Percentiles rank a stretch among this genome's conserved stretches.
These are phyloP conservation scores for Colletotrichum spinosum DNA, from an alignment of 2,329 filamentous ascomycete species.

Conservation along the genomic window DNA sequence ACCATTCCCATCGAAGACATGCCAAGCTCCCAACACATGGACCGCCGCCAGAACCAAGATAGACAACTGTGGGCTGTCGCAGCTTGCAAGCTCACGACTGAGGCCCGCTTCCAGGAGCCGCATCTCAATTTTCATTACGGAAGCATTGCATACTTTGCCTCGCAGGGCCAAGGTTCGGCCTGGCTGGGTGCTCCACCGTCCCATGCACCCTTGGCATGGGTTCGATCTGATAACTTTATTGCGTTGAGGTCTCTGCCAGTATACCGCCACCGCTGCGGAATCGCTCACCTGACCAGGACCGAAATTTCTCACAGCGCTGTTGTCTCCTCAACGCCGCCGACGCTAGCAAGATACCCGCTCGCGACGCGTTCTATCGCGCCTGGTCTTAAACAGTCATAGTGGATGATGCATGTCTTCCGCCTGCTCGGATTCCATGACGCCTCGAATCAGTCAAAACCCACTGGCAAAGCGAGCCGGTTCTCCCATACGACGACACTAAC, in stretches of 20 bases:
- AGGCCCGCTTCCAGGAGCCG: constrained; percentile 1
- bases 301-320: constrained; percentile 1
- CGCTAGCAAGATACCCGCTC: no score
- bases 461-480: no score
- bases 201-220: constrained; percentile 23
- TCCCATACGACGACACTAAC: not conserved
- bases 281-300: constrained; percentile 20
- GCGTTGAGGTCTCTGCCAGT: no score
- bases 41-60: not conserved
- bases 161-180: not conserved
- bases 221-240: constrained; percentile 36
- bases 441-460: no score
- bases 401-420: no score
- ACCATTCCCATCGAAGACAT: not conserved
- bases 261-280: not conserved
- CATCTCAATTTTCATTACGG: constrained; percentile 13
- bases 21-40: constrained; percentile 11
- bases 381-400: no score
- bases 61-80: constrained; percentile 15
- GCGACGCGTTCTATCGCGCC: no score
- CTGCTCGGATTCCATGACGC: no score
- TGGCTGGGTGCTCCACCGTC: constrained; percentile 14
- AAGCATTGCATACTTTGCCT: no score
- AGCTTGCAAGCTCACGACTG: not conserved
- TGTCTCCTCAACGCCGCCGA: not conserved